Conservation (phyloP, 2,329 filamentous ascomycete genomes). For the Penicillium psychrosexuale region DNA sequence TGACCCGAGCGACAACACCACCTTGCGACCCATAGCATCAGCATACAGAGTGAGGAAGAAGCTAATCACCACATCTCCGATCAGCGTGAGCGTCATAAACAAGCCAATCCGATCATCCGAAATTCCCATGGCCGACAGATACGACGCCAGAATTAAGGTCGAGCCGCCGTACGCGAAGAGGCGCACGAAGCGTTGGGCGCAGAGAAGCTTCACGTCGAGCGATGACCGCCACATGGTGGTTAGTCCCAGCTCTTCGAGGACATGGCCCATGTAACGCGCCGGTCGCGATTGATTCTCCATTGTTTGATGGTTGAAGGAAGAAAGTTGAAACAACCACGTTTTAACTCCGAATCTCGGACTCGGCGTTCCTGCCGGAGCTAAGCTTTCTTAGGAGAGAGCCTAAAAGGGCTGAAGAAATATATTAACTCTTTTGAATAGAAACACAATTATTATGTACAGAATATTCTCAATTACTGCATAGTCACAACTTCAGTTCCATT, state of each 20-base stretch:
- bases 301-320: background rate
- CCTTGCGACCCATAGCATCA: conserved; percentile 56
- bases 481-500: background rate
- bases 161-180: conserved; percentile 64
- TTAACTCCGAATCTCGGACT: background rate
- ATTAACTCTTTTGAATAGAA: background rate
- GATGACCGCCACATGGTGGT: conserved; percentile 38
- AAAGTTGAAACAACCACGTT: background rate
- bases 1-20: conserved; percentile 54
- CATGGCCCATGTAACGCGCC: conserved; percentile 8
- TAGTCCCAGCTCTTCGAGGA: conserved; percentile 36
- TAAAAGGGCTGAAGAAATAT: background rate
- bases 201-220: conserved; percentile 40
- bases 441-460: background rate
- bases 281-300: conserved; percentile 6
- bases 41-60: conserved; percentile 58
- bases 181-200: conserved; percentile 47
- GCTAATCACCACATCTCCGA: conserved; percentile 59
- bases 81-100: conserved; percentile 63
- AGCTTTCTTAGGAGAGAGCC: background rate
- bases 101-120: conserved; percentile 59
- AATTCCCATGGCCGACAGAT: conserved; percentile 56
- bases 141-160: conserved; percentile 60
- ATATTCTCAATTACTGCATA: background rate
- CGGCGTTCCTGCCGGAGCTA: conserved; percentile 1